A percentile compares a stretch with the other conserved stretches of the same genome.
These are phyloP conservation scores for Suillus lakei DNA, from an alignment of 768 basidiomycete species.

Conservation along the genomic window DNA sequence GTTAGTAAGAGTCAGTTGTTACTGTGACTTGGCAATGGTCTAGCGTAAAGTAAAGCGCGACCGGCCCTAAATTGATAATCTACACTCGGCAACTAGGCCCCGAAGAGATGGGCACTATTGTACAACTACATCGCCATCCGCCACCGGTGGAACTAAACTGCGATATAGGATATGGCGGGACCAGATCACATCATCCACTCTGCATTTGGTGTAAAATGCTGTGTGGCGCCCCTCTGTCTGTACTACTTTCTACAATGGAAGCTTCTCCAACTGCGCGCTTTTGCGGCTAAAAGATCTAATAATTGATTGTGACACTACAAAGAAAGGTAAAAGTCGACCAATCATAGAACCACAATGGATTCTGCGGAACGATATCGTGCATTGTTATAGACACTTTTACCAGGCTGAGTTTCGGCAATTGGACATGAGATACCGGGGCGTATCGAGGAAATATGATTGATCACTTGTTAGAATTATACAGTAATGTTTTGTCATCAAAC, in stretches of 20 bases:
- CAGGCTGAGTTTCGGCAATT: constrained; percentile 54
- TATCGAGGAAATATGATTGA: constrained; percentile 27
- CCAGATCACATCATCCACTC: constrained; percentile 7
- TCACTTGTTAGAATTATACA: constrained; percentile 25
- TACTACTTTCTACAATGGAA: constrained; percentile 13
- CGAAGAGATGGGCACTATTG: constrained; percentile 28
- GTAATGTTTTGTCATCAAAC: constrained; percentile 38
- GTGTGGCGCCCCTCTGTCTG: constrained; percentile 22
- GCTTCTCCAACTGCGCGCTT: not conserved
- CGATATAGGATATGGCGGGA: constrained; percentile 14
- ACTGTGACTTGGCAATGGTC: constrained; percentile 15
- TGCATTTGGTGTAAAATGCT: constrained; percentile 19
- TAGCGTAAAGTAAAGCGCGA: constrained; percentile 11
- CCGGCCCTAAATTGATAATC: constrained; percentile 25
- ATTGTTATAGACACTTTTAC: constrained; percentile 87
- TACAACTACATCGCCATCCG: constrained; percentile 34
- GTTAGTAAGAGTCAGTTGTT: constrained; percentile 4
- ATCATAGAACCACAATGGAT: constrained; percentile 63
- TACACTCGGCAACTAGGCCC: constrained; percentile 14
- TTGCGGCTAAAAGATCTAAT: constrained; percentile 8
- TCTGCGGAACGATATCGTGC: constrained; percentile 66
- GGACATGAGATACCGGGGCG: constrained; percentile 22
- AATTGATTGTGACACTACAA: constrained; percentile 5
- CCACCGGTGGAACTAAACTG: constrained; percentile 33
- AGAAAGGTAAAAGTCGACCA: constrained; percentile 15